Evolutionary conservation across 208 protist species (phyloP), one percentile per base, ranked within the genome.

Genomic region (Trypanosoma avium): DNA sequence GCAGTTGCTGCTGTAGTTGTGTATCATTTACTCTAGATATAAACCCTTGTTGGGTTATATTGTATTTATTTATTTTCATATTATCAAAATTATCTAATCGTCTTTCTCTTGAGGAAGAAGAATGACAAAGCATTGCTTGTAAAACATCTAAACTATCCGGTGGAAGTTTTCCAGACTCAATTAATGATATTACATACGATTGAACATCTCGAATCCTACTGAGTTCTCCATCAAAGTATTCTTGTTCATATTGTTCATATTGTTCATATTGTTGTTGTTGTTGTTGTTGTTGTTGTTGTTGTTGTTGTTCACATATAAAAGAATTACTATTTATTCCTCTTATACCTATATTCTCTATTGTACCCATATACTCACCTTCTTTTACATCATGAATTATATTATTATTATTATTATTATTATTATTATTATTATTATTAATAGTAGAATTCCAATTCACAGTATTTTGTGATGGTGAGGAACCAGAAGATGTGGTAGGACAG

Each of bases 131-230:
- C 36, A 73, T 73, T 1, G 60, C 57, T 21, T 73, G 36, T 12
- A 73, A 33, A 13, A 73, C 60, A 21, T 73, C 60, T 22, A 67
- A 26, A 55, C 58, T 67, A 19, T 73, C 59, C 15, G 52, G 32
- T 29, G 67, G 50, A 2, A 73, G 43, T 2, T 55, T 32, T 4
- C 67, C 67, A 2, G 60, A 59, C 0, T 21, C 53, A 58, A 73
- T 56, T 30, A 73, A 22, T 29, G 50, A 61, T 19, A 55, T 40
- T 17, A 73, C 38, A 46, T 73, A 45, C 8, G 13, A n/a, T 4
- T 56, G 43, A 32, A 49, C 43, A 40, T 56, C 52, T 9, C 35
- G 35, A 19, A 30, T 32, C 17, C 32, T 19, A 19, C 29, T 7
- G 22, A 55, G 21, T 9, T 17, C 53, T 15, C 53, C 54, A 42